Percentiles rank a stretch among this genome's conserved stretches.
phyloP scores from a whole-genome alignment of 805 yeast species.

The Starmera amethionina region DNA sequence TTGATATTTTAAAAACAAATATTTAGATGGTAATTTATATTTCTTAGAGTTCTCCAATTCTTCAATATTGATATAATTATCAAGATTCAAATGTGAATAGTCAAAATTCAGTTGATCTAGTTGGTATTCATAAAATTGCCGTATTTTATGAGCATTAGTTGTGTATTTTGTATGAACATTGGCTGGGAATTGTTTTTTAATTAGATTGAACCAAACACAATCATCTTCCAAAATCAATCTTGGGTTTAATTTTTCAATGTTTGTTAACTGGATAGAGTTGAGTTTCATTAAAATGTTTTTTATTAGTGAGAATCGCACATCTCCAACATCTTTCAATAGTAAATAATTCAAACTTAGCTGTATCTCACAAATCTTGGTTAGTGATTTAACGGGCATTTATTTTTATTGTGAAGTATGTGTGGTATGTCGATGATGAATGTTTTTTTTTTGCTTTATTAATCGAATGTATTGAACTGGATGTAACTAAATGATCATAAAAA shows the following conservation, averaged over 20 bases:
- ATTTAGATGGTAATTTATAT: conserved; percentile 24
- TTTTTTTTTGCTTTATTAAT: background rate
- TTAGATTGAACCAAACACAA: conserved; percentile 22
- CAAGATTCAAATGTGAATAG: conserved; percentile 5
- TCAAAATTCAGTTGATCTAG: conserved; percentile 9
- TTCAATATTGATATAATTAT: conserved; percentile 8
- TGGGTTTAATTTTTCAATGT: conserved; percentile 22
- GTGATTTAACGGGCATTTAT: conserved; percentile 5
- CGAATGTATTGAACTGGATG: background rate
- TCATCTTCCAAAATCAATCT: conserved; percentile 28
- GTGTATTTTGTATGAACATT: conserved; percentile 22
- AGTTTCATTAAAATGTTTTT: conserved; percentile 19
- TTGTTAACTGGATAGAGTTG: conserved; percentile 21
- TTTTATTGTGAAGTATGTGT: background rate
- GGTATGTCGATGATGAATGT: background rate
- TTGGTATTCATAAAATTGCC: conserved; percentile 11
- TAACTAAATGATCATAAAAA: too few relatives aligned
- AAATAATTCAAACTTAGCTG: conserved; percentile 11
- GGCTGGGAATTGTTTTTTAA: conserved; percentile 25
- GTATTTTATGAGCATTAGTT: conserved; percentile 11
- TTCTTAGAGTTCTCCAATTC: conserved; percentile 10
- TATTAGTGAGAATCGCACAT: conserved; percentile 23
- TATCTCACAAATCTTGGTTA: conserved; percentile 16
- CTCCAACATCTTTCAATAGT: conserved; percentile 17
- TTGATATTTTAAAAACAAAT: conserved; percentile 23